Percentiles rank a stretch among this genome's conserved stretches.
Evolutionary conservation across 2,329 filamentous ascomycete species (phyloP).

Genomic region (Clarireedia paspali): DNA sequence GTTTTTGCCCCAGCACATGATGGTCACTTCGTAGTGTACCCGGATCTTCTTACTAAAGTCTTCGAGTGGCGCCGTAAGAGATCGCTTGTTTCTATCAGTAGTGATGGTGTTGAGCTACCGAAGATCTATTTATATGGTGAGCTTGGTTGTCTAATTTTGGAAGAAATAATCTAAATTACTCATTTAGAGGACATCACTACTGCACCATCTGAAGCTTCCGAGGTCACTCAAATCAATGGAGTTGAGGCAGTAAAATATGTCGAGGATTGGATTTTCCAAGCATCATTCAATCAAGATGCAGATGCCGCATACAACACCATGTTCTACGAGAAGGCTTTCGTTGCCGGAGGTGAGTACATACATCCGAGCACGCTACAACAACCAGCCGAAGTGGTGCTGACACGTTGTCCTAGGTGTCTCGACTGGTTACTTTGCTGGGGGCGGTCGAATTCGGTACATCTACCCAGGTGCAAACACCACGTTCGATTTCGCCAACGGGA

Average conservation of each 20-base stretch:
- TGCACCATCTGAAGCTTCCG: slow-evolving; percentile 36
- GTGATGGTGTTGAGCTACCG: slow-evolving; percentile 50
- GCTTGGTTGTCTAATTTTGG: slow-evolving; percentile 7
- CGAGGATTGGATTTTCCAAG: slow-evolving; percentile 35
- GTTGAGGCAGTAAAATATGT: slow-evolving; percentile 42
- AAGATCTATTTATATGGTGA: slow-evolving; percentile 46
- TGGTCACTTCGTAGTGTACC: slow-evolving; percentile 52
- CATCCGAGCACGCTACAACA: neutral
- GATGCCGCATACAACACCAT: slow-evolving; percentile 37
- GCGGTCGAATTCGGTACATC: slow-evolving; percentile 30
- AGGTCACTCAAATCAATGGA: slow-evolving; percentile 50
- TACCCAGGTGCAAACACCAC: slow-evolving; percentile 35
- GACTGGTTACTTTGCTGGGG: slow-evolving; percentile 32
- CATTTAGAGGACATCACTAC: slow-evolving; percentile 35
- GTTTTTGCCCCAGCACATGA: slow-evolving; percentile 51
- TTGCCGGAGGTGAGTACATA: slow-evolving; percentile 10
- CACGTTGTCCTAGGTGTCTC: neutral
- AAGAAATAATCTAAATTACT: neutral
- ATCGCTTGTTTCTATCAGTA: slow-evolving; percentile 51
- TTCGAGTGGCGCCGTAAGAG: slow-evolving; percentile 43
- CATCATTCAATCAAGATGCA: slow-evolving; percentile 32
- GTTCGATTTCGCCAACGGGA: slow-evolving; percentile 35
- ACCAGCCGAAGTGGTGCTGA: neutral
- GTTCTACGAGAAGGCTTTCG: slow-evolving; percentile 31
- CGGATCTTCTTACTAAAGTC: slow-evolving; percentile 42